Evolutionary conservation across 306 rosid genomes (phyloP).

Genomic region (Hippophae tibetana): DNA sequence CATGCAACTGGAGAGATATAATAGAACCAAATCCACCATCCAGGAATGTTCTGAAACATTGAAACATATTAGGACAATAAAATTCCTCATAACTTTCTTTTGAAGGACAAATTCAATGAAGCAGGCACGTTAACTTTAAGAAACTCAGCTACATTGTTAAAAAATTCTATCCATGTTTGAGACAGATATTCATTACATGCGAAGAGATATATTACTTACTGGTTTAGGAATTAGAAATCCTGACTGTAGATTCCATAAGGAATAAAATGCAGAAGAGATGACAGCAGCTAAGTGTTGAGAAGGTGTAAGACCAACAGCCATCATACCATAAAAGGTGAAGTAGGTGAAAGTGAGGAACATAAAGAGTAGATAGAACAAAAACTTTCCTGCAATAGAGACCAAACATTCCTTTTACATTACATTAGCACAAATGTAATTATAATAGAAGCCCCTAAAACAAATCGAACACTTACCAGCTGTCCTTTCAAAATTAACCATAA

Average conservation of each 20-base stretch:
- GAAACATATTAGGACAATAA: not conserved
- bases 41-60: slow-evolving; percentile 52
- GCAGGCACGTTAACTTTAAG: not conserved
- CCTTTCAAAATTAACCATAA: slow-evolving; percentile 67
- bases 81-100: no score
- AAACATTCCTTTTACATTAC: not conserved
- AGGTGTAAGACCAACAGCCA: slow-evolving; percentile 84
- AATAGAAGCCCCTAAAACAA: not conserved
- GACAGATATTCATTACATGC: not conserved
- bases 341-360: slow-evolving; percentile 93
- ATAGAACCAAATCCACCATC: slow-evolving; percentile 93
- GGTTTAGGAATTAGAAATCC: slow-evolving; percentile 87
- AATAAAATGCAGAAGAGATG: slow-evolving; percentile 86
- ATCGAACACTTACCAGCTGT: slow-evolving; percentile 30
- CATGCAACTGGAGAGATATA: slow-evolving; percentile 81
- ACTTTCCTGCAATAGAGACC: slow-evolving; percentile 51
- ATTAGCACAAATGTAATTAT: not conserved
- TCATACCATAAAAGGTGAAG: slow-evolving; percentile 93
- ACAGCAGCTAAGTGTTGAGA: slow-evolving; percentile 75
- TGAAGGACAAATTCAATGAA: not conserved
- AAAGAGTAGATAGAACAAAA: slow-evolving; percentile 60
- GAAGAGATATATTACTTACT: slow-evolving; percentile 34
- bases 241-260: slow-evolving; percentile 91
- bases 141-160: not conserved
- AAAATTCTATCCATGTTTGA: not conserved